Conservation (phyloP, 306 rosid species). For the Quercus glauca region DNA sequence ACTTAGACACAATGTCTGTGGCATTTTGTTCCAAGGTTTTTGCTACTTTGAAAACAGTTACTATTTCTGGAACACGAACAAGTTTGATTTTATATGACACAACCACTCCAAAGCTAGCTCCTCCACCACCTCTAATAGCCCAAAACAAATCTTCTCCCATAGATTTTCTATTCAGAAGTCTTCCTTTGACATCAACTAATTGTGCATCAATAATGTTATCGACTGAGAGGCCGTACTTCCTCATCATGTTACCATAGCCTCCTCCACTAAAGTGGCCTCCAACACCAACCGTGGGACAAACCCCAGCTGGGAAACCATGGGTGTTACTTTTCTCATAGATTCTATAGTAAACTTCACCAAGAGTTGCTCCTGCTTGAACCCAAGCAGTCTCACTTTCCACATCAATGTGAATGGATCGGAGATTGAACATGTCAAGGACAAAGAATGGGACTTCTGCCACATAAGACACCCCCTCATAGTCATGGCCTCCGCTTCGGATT, state of each 20-base stretch:
- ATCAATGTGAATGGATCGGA: constrained; percentile 44
- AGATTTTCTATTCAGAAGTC: constrained; percentile 27
- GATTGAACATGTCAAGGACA: constrained; percentile 65
- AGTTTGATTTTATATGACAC: constrained; percentile 31
- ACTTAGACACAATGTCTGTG: constrained; percentile 33
- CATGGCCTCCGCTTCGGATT: constrained; percentile 71
- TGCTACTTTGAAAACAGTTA: constrained; percentile 41
- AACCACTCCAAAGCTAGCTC: constrained; percentile 35
- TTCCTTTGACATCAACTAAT: constrained; percentile 30
- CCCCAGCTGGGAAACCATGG: constrained; percentile 39
- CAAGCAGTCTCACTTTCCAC: constrained; percentile 44
- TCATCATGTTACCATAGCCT: constrained; percentile 44
- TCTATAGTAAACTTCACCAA: constrained; percentile 33
- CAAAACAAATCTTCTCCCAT: constrained; percentile 45
- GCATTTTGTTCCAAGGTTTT: constrained; percentile 43
- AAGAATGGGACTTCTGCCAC: constrained; percentile 56
- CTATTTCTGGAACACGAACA: constrained; percentile 47
- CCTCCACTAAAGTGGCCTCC: constrained; percentile 42
- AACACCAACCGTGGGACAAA: constrained; percentile 33
- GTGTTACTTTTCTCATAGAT: constrained; percentile 30
- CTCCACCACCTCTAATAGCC: constrained; percentile 38
- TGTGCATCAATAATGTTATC: constrained; percentile 35
- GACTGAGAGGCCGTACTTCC: constrained; percentile 38
- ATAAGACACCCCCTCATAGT: constrained; percentile 60
- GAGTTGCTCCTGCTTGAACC: constrained; percentile 57